A percentile compares a stretch with the other conserved stretches of the same genome.
Conservation (phyloP, 2,329 filamentous ascomycete species). For the Calonectria fujianensis region DNA sequence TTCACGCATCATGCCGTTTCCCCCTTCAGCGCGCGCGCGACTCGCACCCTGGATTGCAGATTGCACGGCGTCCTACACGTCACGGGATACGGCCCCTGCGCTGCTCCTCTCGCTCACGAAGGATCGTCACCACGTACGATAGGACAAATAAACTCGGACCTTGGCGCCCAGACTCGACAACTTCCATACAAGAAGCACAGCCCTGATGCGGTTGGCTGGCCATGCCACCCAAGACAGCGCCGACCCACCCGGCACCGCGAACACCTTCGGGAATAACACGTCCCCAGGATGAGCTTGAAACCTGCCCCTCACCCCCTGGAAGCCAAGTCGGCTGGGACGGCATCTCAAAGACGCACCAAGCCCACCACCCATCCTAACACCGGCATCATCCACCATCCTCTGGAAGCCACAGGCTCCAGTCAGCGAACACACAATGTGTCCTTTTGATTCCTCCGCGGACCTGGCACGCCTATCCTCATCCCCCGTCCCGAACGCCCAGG, state of each 20-base stretch:
- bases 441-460: conserved; percentile 44
- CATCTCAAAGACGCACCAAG: conserved; percentile 60
- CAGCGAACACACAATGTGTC: conserved; percentile 49
- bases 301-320: conserved; percentile 45
- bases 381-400: conserved; percentile 48
- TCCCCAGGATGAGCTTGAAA: conserved; percentile 52
- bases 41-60: conserved; percentile 14
- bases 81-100: conserved; percentile 25
- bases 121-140: conserved; percentile 27
- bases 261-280: conserved; percentile 55
- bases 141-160: conserved; percentile 26
- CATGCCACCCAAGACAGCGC: conserved; percentile 42
- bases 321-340: conserved; percentile 64
- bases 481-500: conserved; percentile 12
- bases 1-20: conserved; percentile 35
- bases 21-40: not conserved
- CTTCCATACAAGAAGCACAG: conserved; percentile 32
- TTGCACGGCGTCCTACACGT: conserved; percentile 26
- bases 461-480: conserved; percentile 33
- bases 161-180: conserved; percentile 45
- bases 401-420: conserved; percentile 52
- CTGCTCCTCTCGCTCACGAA: conserved; percentile 1
- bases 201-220: conserved; percentile 40
- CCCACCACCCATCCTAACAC: conserved; percentile 49
- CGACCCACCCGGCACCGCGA: conserved; percentile 53